phyloP scores from a whole-genome alignment of 2,329 filamentous ascomycete genomes.

The Pseudonectria buxi region DNA sequence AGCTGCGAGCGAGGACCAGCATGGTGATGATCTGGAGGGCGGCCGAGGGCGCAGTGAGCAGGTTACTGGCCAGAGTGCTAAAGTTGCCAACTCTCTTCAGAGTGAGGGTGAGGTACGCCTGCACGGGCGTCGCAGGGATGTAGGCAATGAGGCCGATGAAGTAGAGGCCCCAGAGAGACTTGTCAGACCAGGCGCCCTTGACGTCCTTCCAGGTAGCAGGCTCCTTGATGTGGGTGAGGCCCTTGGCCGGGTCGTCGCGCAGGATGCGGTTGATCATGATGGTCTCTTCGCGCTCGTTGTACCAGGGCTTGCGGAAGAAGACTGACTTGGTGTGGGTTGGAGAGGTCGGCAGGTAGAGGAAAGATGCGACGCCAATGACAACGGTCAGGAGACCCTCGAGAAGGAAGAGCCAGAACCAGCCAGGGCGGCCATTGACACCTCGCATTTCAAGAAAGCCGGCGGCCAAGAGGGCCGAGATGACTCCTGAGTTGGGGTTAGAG shows the following conservation, averaged over 20 bases:
- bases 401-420: conserved; percentile 50
- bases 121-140: conserved; percentile 42
- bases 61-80: conserved; percentile 52
- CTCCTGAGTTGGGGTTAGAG: conserved; percentile 26
- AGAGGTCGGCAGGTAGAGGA: conserved; percentile 55
- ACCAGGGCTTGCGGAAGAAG: conserved; percentile 59
- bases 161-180: conserved; percentile 44
- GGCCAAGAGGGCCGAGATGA: conserved; percentile 42
- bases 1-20: conserved; percentile 45
- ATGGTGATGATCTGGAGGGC: conserved; percentile 51
- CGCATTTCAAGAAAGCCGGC: conserved; percentile 43
- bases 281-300: conserved; percentile 58
- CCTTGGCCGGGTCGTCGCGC: conserved; percentile 49
- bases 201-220: conserved; percentile 36
- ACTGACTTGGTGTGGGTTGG: conserved; percentile 58
- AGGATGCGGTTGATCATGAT: conserved; percentile 60
- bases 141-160: conserved; percentile 42
- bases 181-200: conserved; percentile 37
- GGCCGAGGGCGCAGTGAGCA: conserved; percentile 55
- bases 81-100: conserved; percentile 49
- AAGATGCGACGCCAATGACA: conserved; percentile 46
- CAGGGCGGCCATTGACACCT: conserved; percentile 39
- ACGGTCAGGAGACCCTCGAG: conserved; percentile 40
- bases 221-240: conserved; percentile 39
- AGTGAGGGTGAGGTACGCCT: conserved; percentile 48